Conservation (phyloP, 1,139 yeast genomes). For the Debaryomyces robertsiae region DNA sequence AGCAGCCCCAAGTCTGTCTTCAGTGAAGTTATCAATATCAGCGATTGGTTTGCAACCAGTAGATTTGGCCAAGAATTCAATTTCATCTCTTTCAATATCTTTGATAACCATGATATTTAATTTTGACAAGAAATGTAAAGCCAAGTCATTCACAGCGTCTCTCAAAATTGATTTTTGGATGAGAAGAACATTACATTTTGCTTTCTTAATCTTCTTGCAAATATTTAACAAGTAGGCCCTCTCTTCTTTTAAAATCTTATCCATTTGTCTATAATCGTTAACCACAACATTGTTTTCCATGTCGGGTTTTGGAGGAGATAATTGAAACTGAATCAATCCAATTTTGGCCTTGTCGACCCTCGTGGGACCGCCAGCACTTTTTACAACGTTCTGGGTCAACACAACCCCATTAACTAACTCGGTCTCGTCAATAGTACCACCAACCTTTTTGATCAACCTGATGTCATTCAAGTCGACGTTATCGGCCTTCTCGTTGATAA, state of each 20-base stretch:
- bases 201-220: slow-evolving; percentile 93
- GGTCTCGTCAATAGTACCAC: slow-evolving; percentile 97
- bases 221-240: slow-evolving; percentile 91
- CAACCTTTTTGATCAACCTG: slow-evolving; percentile 87
- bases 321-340: slow-evolving; percentile 91
- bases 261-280: slow-evolving; percentile 98
- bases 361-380: slow-evolving; percentile 94
- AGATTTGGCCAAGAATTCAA: slow-evolving; percentile 89
- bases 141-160: slow-evolving; percentile 96
- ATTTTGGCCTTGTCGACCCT: slow-evolving; percentile 92
- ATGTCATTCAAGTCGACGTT: slow-evolving; percentile 89
- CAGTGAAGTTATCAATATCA: slow-evolving; percentile 88
- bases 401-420: slow-evolving; percentile 92
- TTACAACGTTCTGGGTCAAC: slow-evolving; percentile 84
- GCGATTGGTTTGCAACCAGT: slow-evolving; percentile 96
- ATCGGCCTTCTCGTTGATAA: slow-evolving; percentile 51
- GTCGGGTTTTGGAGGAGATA: slow-evolving; percentile 98
- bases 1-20: slow-evolving; percentile 89
- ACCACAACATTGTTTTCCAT: slow-evolving; percentile 97
- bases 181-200: slow-evolving; percentile 91
- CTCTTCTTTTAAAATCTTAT: slow-evolving; percentile 95
- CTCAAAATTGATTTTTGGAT: slow-evolving; percentile 94
- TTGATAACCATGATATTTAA: slow-evolving; percentile 91
- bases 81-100: slow-evolving; percentile 95
- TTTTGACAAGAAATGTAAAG: slow-evolving; percentile 90